These are phyloP conservation scores for Diutina pseudorugosa DNA, from an alignment of 1,139 yeast genomes.

Conservation along the genomic window DNA sequence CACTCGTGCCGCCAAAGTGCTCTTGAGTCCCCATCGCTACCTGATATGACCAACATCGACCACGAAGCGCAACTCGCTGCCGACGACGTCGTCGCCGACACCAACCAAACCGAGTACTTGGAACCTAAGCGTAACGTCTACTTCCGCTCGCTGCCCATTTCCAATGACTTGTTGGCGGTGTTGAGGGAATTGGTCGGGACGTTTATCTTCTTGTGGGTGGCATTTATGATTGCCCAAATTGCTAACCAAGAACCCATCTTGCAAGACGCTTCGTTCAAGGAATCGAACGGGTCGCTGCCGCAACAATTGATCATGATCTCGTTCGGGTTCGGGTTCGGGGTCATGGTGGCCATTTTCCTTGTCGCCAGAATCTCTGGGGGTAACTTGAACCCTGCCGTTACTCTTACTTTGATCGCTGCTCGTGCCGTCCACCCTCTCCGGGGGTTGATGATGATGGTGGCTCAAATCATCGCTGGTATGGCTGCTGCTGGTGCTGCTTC, in stretches of 20 bases:
- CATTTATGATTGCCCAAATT: conserved; percentile 73
- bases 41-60: neutral
- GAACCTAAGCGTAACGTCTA: neutral
- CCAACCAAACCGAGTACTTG: neutral
- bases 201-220: conserved; percentile 71
- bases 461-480: conserved; percentile 80
- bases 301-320: conserved; percentile 67
- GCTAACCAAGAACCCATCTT: conserved; percentile 57
- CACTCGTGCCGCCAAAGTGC: too few relatives aligned
- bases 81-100: neutral
- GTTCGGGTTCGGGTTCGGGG: conserved; percentile 80
- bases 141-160: neutral
- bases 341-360: conserved; percentile 62
- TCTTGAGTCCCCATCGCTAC: neutral
- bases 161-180: conserved; percentile 5
- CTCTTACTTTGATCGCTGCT: conserved; percentile 56
- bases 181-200: conserved; percentile 73
- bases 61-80: neutral
- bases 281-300: conserved; percentile 43
- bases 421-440: conserved; percentile 67
- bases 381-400: conserved; percentile 83
- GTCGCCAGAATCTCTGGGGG: conserved; percentile 82
- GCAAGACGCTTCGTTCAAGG: conserved; percentile 11
- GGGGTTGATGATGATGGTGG: conserved; percentile 48
- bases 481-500: conserved; percentile 87